phyloP scores from a whole-genome alignment of 202 grass and related monocot species.

The Schoenoplectus tabernaemontani region DNA sequence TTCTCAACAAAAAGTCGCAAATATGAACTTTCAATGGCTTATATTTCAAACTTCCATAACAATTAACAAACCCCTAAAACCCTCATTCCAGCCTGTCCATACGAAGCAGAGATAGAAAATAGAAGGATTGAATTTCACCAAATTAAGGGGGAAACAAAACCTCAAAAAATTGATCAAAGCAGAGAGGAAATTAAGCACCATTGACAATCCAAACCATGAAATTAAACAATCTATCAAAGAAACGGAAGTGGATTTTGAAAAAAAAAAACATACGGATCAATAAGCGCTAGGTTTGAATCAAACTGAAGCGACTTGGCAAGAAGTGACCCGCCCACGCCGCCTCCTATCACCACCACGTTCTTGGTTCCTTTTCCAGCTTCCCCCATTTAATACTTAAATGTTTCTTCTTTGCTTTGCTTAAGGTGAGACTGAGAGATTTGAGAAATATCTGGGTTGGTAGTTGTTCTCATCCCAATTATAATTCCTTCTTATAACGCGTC shows the following conservation, averaged over 20 bases:
- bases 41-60: neutral
- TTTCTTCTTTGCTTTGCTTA: neutral
- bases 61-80: neutral
- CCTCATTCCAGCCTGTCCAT: neutral
- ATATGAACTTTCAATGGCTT: neutral
- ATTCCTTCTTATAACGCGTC: neutral
- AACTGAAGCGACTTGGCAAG: conserved; percentile 26
- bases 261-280: conserved; percentile 29
- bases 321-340: conserved; percentile 24
- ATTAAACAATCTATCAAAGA: conserved; percentile 23
- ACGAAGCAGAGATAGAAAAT: neutral
- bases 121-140: conserved; percentile 1
- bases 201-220: neutral
- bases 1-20: neutral
- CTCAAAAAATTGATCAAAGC: neutral
- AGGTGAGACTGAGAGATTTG: neutral
- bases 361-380: neutral
- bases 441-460: neutral
- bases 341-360: conserved; percentile 31
- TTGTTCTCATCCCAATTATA: neutral
- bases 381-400: neutral
- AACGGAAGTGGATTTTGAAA: conserved; percentile 29
- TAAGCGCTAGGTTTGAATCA: conserved; percentile 34
- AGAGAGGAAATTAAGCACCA: neutral
- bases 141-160: conserved; percentile 17